Conservation (phyloP, 1,284 basidiomycete species). For the Cryptococcus sp. region DNA sequence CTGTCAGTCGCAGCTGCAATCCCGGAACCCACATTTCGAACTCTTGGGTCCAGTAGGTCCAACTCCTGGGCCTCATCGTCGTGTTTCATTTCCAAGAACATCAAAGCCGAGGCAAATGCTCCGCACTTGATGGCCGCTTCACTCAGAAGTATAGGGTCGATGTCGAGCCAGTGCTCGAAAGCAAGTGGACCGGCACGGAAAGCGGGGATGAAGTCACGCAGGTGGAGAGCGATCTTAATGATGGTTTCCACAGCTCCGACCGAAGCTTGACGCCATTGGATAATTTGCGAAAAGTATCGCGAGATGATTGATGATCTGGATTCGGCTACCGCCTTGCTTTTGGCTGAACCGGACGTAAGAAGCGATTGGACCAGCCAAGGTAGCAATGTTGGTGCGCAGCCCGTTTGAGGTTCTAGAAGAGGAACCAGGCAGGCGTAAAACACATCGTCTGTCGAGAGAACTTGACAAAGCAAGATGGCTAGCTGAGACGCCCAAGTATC, state of each 20-base stretch:
- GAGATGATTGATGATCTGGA: constrained; percentile 51
- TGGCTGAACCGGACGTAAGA: constrained; percentile 48
- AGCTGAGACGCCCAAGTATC: not conserved
- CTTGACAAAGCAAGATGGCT: constrained; percentile 56
- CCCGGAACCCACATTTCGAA: constrained; percentile 30
- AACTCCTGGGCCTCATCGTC: constrained; percentile 49
- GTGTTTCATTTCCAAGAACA: constrained; percentile 78
- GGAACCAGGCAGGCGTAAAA: constrained; percentile 67
- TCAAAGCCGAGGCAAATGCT: constrained; percentile 78
- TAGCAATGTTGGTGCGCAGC: constrained; percentile 63
- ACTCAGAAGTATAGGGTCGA: constrained; percentile 70
- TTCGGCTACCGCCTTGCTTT: constrained; percentile 3
- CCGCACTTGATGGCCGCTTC: constrained; percentile 70
- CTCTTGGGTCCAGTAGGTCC: constrained; percentile 15
- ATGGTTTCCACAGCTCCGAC: constrained; percentile 51
- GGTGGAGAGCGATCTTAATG: constrained; percentile 72
- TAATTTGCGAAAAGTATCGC: constrained; percentile 56
- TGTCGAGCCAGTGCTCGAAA: constrained; percentile 76
- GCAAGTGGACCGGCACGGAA: constrained; percentile 56
- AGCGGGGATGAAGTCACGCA: constrained; percentile 62
- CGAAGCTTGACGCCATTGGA: constrained; percentile 14
- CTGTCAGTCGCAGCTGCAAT: constrained; percentile 2
- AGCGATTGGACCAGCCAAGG: constrained; percentile 71
- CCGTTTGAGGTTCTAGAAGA: constrained; percentile 56
- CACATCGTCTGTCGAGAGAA: constrained; percentile 55